Base-by-base conservation (phyloP, 2,329 filamentous ascomycete species). In the Didymella pomorum region DNA sequence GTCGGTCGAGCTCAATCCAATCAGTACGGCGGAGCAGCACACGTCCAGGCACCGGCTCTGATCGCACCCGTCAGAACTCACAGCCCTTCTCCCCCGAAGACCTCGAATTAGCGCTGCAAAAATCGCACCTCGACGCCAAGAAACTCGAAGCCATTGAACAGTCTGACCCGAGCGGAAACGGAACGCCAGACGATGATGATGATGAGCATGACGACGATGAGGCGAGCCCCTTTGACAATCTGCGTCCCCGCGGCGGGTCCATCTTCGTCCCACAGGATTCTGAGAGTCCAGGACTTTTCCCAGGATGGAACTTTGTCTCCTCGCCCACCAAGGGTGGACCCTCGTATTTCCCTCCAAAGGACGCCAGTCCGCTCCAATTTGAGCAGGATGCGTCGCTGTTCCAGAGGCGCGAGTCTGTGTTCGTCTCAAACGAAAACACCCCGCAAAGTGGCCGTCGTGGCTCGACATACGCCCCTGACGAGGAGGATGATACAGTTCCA, bases 21-120 rank as follows among this genome's bases (percentile, higher is more conserved):
- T 72, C 71, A 7, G 64, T 65, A 8, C 49, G 59, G 42, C 63
- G 55, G 26, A 42, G 46, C 47, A 52, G 54, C 39, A 71, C 69
- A 31, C 69, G 68, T 28, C 72, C 68, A 8, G 69, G 56, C 26
- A 70, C 67, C 26, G 68, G 62, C 43, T 73, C 66, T 14, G 70
- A 69, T 29, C 69, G 67, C 55, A 71, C 59, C 20, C 69, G 65
- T 11, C 69, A 69, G 18, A 53, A 71, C n/a, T 71, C 70, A 63
- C 65, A 67, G 23, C 77, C 77, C 1, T 83, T 82, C 62, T 75
- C 79, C 2, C 72, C 79, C 25, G 78, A 80, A 49, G 79, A 82
- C 26, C 74, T 83, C 44, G 76, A 78, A 41, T 66, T 78, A 9
- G 81, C 81, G 0, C 65, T 82, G 51, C 71, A 78, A 48, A 71